A percentile compares a stretch with the other conserved stretches of the same genome.
phyloP scores from a whole-genome alignment of 257 asterid genomes.

The Pogostemon cablin region DNA sequence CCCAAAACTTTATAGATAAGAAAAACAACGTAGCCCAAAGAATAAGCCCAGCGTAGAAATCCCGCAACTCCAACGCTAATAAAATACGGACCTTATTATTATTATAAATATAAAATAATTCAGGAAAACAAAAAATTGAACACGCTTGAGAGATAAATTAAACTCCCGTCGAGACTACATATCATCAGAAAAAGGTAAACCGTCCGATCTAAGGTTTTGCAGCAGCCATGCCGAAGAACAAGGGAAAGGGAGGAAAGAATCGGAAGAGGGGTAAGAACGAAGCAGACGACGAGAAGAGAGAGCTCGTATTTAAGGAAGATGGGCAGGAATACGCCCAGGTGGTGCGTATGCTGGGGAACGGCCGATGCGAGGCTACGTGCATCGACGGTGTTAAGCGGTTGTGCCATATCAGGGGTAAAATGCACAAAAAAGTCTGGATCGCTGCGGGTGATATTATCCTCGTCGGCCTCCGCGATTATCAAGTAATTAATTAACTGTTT shows the following conservation, averaged over 20 bases:
- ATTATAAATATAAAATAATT: too few species aligned
- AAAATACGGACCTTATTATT: too few species aligned
- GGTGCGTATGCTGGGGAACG: constrained; percentile 86
- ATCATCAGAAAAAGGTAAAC: constrained; percentile 17
- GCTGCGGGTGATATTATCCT: constrained; percentile 95
- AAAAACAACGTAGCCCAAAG: too few species aligned
- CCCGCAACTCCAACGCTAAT: constrained; percentile 18
- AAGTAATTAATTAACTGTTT: constrained; percentile 40
- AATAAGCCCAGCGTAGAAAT: constrained; percentile 6
- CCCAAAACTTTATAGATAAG: background rate
- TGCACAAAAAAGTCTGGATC: constrained; percentile 98
- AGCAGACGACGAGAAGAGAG: constrained; percentile 94
- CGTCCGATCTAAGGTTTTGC: constrained; percentile 51
- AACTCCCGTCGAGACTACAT: background rate
- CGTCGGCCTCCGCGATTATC: constrained; percentile 95
- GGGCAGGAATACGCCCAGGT: constrained; percentile 99
- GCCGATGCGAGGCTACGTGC: constrained; percentile 89
- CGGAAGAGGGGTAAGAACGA: constrained; percentile 97
- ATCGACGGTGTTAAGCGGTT: constrained; percentile 85
- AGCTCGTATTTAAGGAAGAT: constrained; percentile 90
- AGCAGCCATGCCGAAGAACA: constrained; percentile 86
- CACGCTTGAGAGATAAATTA: too few species aligned
- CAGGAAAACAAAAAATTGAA: background rate
- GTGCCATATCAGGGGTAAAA: constrained; percentile 93
- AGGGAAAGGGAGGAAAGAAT: constrained; percentile 99